Base-by-base conservation (phyloP, 2,329 filamentous ascomycete genomes). In the Graphilbum ipis-grandicollis region DNA sequence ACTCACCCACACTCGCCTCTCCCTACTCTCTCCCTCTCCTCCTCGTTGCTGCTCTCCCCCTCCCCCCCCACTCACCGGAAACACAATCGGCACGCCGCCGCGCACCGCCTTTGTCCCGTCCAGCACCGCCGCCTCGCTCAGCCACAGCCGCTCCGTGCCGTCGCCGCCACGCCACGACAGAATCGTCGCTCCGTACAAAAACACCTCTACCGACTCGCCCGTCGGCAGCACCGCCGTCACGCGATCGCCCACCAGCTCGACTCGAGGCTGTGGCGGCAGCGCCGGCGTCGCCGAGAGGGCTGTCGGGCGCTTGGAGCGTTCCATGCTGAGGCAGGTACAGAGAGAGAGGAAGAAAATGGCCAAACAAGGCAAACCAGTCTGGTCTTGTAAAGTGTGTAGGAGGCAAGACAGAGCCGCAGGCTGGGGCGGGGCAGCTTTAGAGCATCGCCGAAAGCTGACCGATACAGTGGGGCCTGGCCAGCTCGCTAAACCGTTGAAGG, bases 151-250 rank as follows among this genome's bases (percentile, higher is more conserved):
- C 63, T 94, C 86, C 12, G 31, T 36, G 34, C 80, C 80, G 40
- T 70, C 65, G 41, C 75, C 70, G 52, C 80, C 78, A 65, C 90
- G 93, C 90, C 90, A 98, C 57, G 80, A 90, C 41, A 81, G 75
- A 34, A 98, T 79, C 1, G 86, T 96, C 10, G 90, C 90, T 40
- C 90, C 90, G 51, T 81, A 81, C n/a, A 96, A 73, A 42, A 93
- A 66, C 28, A 98, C 67, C 45, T 84, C 76, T 46, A 93, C 72
- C 38, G 74, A 82, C 60, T 96, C 86, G 46, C 88, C 86, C 1
- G 83, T 80, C 29, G 85, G 82, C 31, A 96, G 71, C 22, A 68
- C 69, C 25, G 88, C 88, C n/a, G 71, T 70, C 36, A 96, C 77
- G 41, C 72, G 73, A 41, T 70, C 69, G 56, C 75, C 75, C 21